Evolutionary conservation across 1,284 basidiomycete species (phyloP), one percentile per base, ranked within the genome.

Genomic region (Wolfiporia cocos): DNA sequence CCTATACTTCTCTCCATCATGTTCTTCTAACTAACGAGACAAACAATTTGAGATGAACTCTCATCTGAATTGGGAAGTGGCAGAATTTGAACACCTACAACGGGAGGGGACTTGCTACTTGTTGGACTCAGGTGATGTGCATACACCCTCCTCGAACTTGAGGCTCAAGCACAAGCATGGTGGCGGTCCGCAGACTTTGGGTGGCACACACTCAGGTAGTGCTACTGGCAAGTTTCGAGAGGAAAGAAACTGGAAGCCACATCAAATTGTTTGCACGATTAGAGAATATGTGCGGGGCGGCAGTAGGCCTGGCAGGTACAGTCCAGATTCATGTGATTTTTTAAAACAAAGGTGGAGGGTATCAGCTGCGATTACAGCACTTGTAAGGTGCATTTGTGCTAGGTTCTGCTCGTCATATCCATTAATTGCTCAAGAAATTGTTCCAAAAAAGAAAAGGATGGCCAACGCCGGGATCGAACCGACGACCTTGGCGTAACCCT

Each of bases 11-110:
- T 10, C 12, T 6, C 2, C 3, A 19, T n/a, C 11, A 3, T 20
- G 14, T 7, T 23, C 12, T 31, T 21, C 14, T n/a, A 5, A 12
- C 20, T 24, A 31, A 35, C 3, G 14, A 29, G 33, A 29, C 17
- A 31, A 30, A 12, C 38, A 79, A 79, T 88, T 89, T 62, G 72
- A 76, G 44, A 67, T 89, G 11, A 87, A 88, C 56, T 88, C 85
- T 1, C 68, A 73, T 41, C 71, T 89, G 2, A 88, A 87, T 55
- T 70, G 74, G 12, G 82, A 90, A 54, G 80, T 89, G 2, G 68
- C 68, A 1, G 76, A 78, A 49, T 87, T 76, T 43, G 87, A 89
- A 55, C 68, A 68, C 2, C 66, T 72, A 2, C 61, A 62, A 17
- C 56, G 61, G 12, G 63, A 66, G 14, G 78, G 80, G 10, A 73